These are phyloP conservation scores for Pseudisothecium myosuroides DNA, from an alignment of 225 moss, liverwort and hornwort species.

Conservation along the genomic window DNA sequence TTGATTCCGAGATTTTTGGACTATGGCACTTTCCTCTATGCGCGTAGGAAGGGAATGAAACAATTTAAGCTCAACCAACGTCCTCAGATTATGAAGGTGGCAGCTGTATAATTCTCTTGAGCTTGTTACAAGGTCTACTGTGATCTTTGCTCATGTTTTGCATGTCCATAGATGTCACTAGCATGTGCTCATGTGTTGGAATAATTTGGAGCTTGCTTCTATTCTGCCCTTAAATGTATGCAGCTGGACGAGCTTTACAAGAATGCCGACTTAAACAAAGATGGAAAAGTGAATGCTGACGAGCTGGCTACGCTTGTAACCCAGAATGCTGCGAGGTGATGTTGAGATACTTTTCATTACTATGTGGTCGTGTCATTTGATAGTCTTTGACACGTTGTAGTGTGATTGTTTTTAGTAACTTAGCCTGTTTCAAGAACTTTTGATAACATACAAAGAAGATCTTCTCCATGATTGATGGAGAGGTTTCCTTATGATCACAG, in stretches of 20 bases:
- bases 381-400: background rate
- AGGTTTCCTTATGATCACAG: background rate
- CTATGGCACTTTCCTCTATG: background rate
- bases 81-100: background rate
- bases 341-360: background rate
- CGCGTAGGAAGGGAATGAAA: background rate
- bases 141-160: background rate
- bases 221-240: background rate
- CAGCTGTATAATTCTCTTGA: background rate
- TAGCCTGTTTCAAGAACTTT: background rate
- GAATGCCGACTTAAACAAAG: slow-evolving; percentile 54
- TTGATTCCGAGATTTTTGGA: background rate
- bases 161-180: background rate
- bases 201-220: background rate
- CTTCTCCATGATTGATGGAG: background rate
- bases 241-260: slow-evolving; percentile 70
- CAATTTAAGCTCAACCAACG: background rate
- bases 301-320: slow-evolving; percentile 76
- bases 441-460: background rate
- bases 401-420: background rate
- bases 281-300: slow-evolving; percentile 80
- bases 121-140: background rate
- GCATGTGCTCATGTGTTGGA: background rate
- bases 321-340: slow-evolving; percentile 45
- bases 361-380: background rate